These are phyloP conservation scores for Saururus chinensis DNA, from an alignment of 164 flowering plant species.

Conservation along the genomic window DNA sequence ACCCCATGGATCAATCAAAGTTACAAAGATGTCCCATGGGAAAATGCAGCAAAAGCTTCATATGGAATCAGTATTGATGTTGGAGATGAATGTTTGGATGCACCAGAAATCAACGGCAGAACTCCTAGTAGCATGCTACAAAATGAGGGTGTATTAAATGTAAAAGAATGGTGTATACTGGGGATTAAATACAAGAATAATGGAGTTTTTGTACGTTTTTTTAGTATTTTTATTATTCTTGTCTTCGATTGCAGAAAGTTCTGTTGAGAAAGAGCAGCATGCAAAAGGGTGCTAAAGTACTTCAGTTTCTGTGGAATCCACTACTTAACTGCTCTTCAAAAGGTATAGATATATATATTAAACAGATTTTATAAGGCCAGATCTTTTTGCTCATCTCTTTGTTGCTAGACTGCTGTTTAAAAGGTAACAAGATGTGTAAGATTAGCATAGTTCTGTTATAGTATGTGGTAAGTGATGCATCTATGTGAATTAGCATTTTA, in stretches of 20 bases:
- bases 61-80: conserved; percentile 28
- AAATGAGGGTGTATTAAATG: conserved; percentile 26
- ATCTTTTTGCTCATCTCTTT: neutral
- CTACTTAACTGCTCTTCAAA: conserved; percentile 26
- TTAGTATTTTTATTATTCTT: too few relatives aligned
- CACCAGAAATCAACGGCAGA: conserved; percentile 16
- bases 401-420: too few relatives aligned
- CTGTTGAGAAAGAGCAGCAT: conserved; percentile 40
- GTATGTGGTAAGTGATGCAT: too few relatives aligned
- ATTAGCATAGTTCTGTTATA: too few relatives aligned
- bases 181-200: too few relatives aligned
- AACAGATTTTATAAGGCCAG: neutral
- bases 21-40: conserved; percentile 21
- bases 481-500: too few relatives aligned
- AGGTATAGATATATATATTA: conserved; percentile 25
- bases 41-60: conserved; percentile 22
- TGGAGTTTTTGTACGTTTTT: too few relatives aligned
- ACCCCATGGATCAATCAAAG: conserved; percentile 24
- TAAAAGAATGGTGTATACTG: conserved; percentile 13
- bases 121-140: conserved; percentile 17
- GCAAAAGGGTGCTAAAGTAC: conserved; percentile 30
- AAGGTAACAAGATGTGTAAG: too few relatives aligned
- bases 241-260: conserved; percentile 27
- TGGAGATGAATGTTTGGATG: conserved; percentile 23
- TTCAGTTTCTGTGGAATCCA: conserved; percentile 29